Base-by-base conservation (phyloP, 305 asterid species). In the Fraxinus dipetala region DNA sequence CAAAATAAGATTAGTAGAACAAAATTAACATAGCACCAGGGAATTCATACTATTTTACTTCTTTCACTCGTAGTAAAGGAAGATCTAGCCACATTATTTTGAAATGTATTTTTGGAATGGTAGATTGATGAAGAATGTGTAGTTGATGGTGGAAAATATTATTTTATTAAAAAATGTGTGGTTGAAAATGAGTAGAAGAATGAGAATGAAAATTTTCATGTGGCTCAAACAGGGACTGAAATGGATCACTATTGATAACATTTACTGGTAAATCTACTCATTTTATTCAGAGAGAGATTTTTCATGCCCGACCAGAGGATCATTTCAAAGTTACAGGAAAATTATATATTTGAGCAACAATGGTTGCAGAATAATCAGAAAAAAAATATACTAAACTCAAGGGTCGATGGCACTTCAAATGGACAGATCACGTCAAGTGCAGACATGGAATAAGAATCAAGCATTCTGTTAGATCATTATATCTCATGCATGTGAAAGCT, bases 401-500 rank as follows among this genome's bases (percentile, higher is more conserved):
- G n/a, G 31, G 73, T 65, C 16, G n/a, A 11, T 4, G 8, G 34
- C 18, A 65, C 73, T 65, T 65, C 73, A 65, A 65, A 65, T 11
- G n/a, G 35, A 65, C 34, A 24, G 67, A 31, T 72, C 80, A 20
- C 38, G 65, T 38, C 76, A 75, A 31, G 73, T 45, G 11, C 54
- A 86, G 11, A 77, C 20, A 38, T 14, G 10, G 43, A 75, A 34
- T 30, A 28, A 5, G 5, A 36, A 83, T 77, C 48, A 75, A 80
- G 65, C 38, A 40, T 8, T 30, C 14, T 18, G 70, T 61, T 20
- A 76, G 43, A 78, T 54, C 78, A 34, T 72, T 56, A 43, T 34
- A 69, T 26, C 72, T 76, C 83, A 43, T 35, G 72, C 69, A 30
- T 78, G 13, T 56, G 73, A 35, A 31, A 79, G 28, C 34, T 28